A percentile compares a stretch with the other conserved stretches of the same genome.
Conservation (phyloP, 345 rosid species). For the Aegle marmelos region DNA sequence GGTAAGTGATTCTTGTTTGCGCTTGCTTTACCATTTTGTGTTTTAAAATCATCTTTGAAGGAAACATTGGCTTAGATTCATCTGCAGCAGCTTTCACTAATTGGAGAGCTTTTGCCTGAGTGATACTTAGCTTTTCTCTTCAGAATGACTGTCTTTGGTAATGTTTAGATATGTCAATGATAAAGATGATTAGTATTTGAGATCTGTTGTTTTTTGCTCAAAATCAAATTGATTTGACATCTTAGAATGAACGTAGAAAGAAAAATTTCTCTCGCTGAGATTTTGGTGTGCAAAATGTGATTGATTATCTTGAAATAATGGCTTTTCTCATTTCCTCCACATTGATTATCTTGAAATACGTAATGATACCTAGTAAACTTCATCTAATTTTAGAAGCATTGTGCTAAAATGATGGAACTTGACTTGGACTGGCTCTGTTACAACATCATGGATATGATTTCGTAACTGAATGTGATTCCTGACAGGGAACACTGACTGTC, state of each 20-base stretch:
- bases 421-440: neutral
- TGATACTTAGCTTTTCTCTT: neutral
- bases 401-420: neutral
- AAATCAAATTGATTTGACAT: neutral
- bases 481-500: neutral
- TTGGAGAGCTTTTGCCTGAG: neutral
- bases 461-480: neutral
- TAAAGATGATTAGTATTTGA: neutral
- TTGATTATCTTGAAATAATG: neutral
- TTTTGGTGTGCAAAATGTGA: neutral
- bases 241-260: neutral
- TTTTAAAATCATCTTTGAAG: neutral
- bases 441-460: neutral
- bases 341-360: neutral
- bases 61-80: neutral
- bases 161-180: neutral
- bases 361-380: neutral
- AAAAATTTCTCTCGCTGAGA: neutral
- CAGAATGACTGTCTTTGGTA: neutral
- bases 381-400: neutral
- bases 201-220: neutral
- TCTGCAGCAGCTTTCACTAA: neutral
- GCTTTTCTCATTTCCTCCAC: neutral
- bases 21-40: neutral
- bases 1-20: slow-evolving; percentile 35